phyloP scores from a whole-genome alignment of 1,139 yeast genomes.

The Spencermartinsiella ligniputridi region DNA sequence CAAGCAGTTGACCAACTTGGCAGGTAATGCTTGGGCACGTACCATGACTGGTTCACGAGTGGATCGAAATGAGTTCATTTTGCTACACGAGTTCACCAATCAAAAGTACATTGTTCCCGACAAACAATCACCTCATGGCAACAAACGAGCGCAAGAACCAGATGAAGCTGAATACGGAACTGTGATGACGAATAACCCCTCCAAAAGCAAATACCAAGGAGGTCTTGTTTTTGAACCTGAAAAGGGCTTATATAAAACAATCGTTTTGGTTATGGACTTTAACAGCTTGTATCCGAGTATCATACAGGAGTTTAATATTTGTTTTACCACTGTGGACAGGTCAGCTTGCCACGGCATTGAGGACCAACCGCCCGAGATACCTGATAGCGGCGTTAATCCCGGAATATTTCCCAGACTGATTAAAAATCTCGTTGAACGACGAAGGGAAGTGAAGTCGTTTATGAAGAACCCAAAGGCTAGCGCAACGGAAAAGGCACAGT shows the following conservation, averaged over 20 bases:
- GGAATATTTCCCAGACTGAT: conserved; percentile 88
- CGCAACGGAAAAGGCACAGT: conserved; percentile 53
- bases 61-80: conserved; percentile 90
- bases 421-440: conserved; percentile 80
- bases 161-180: conserved; percentile 20
- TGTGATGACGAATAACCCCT: conserved; percentile 26
- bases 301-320: conserved; percentile 93
- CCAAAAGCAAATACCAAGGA: conserved; percentile 69
- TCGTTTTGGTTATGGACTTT: conserved; percentile 94
- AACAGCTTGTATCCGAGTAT: conserved; percentile 96
- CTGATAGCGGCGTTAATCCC: conserved; percentile 51
- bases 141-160: conserved; percentile 33
- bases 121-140: conserved; percentile 40
- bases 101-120: conserved; percentile 87
- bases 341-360: conserved; percentile 46
- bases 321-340: conserved; percentile 92
- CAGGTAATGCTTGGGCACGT: conserved; percentile 97
- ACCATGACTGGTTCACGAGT: conserved; percentile 95
- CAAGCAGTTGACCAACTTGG: conserved; percentile 85
- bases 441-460: conserved; percentile 86
- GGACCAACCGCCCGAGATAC: conserved; percentile 69
- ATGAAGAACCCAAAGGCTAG: conserved; percentile 71
- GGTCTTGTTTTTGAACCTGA: conserved; percentile 97
- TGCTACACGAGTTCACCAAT: conserved; percentile 84
- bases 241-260: conserved; percentile 86